Conservation (phyloP, 371 early-diverging fungal genomes). For the Mortierella sp. region DNA sequence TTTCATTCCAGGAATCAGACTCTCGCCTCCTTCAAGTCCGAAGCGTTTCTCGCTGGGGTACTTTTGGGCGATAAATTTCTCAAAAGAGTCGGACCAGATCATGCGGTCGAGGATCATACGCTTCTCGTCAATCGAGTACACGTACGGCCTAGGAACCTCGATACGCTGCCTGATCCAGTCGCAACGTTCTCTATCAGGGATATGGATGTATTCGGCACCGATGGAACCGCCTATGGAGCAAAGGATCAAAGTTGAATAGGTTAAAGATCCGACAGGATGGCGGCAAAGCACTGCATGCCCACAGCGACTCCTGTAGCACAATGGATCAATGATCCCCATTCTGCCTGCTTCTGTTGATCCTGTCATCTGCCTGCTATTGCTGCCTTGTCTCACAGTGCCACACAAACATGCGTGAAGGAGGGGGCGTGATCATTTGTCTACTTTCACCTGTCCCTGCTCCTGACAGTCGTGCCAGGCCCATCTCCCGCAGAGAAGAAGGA, state of each 20-base stretch:
- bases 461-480: not conserved
- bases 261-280: too few species aligned
- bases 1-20: slow-evolving; percentile 97
- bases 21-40: slow-evolving; percentile 97
- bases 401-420: not conserved
- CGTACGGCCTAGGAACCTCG: slow-evolving; percentile 89
- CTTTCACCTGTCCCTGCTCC: too few species aligned
- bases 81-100: slow-evolving; percentile 96
- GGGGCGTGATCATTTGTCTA: not conserved
- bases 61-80: slow-evolving; percentile 93
- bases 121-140: slow-evolving; percentile 89
- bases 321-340: not conserved
- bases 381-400: not conserved
- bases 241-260: not conserved
- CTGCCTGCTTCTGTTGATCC: not conserved
- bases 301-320: too few species aligned
- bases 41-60: slow-evolving; percentile 97
- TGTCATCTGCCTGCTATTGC: not conserved
- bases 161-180: slow-evolving; percentile 96
- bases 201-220: slow-evolving; percentile 98
- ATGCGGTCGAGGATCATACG: slow-evolving; percentile 92
- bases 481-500: not conserved
- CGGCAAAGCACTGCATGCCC: too few species aligned
- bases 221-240: slow-evolving; percentile 59
- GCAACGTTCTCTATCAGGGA: slow-evolving; percentile 93